Conservation (phyloP, 768 basidiomycete genomes). For the Mycena vitilis region DNA sequence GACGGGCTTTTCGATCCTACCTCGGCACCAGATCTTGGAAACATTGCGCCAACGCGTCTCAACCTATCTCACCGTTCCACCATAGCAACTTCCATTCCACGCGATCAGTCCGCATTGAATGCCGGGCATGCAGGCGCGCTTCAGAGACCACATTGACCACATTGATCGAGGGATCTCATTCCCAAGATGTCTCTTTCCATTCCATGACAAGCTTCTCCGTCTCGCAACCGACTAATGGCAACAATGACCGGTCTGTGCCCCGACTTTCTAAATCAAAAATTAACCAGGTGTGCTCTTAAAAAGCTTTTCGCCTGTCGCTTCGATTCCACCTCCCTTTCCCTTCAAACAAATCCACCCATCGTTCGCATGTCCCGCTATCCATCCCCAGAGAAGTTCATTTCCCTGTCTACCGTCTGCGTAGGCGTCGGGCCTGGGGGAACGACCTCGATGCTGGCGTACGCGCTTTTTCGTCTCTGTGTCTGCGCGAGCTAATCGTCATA, state of each 20-base stretch:
- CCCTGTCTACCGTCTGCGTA: constrained; percentile 76
- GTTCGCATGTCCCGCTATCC: constrained; percentile 47
- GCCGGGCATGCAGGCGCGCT: constrained; percentile 21
- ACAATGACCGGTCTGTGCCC: constrained; percentile 40
- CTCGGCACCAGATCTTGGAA: constrained; percentile 27
- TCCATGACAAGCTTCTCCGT: constrained; percentile 43
- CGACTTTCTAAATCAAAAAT: constrained; percentile 22
- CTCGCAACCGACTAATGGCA: constrained; percentile 43
- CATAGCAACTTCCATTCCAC: constrained; percentile 33
- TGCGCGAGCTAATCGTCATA: constrained; percentile 1
- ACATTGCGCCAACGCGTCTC: constrained; percentile 22
- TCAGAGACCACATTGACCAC: constrained; percentile 26
- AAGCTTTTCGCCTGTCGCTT: constrained; percentile 12
- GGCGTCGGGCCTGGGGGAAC: constrained; percentile 71
- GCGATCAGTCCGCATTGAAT: constrained; percentile 29
- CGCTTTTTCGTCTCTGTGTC: constrained; percentile 32
- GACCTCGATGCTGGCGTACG: constrained; percentile 86
- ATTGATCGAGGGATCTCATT: constrained; percentile 24
- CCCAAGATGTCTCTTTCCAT: constrained; percentile 45
- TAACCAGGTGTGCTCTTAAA: constrained; percentile 37
- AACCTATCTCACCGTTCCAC: constrained; percentile 23
- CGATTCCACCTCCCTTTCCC: constrained; percentile 28
- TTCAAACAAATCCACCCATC: constrained; percentile 8
- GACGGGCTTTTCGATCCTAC: constrained; percentile 10
- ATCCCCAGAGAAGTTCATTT: constrained; percentile 60